Base-by-base conservation (phyloP, 768 basidiomycete genomes). In the Boletus reticuloceps region DNA sequence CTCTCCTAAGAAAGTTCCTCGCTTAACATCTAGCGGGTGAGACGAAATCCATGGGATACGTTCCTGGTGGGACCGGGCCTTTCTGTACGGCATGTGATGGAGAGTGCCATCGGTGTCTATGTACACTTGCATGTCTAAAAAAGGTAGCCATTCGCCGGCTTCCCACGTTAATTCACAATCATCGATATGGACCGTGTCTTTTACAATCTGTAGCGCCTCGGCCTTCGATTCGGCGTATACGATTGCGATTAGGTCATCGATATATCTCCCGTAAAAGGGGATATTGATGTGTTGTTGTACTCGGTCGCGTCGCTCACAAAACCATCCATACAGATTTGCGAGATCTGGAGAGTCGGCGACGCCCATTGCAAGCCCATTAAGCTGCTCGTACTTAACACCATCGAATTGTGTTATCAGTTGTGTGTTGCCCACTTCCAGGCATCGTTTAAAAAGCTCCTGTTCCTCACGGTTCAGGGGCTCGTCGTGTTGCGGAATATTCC, bases 331-430 rank as follows among this genome's bases (percentile, higher is more conserved):
- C 3, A 60, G 46, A 37, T 60, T 60, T 2, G 59, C 59, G 12
- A 60, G 59, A 13, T 60, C 59, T 0, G 58, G 59, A 2, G 46
- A 48, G 16, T 56, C 59, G 1, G 59, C 59, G 3, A 60, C 59
- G 5, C 55, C 55, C 59, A 60, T 60, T 0, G 55, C 55, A 0
- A 56, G 27, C 0, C 58, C 55, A 14, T 38, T 38, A 0, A 38
- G 47, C 7, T 48, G 47, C n/a, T 25, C 6, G 14, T 29, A n/a
- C 5, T n/a, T n/a, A n/a, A n/a, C n/a, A n/a, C 16, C 29, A 2
- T 41, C 37, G 13, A 50, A 50, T 8, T 50, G 49, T 22, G 49
- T 50, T n/a, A n/a, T n/a, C n/a, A n/a, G n/a, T n/a, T n/a, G n/a
- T n/a, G 43, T 44, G 10, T 44, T 44, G 0, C 43, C 43, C 1